Conservation (phyloP, 106 monocot genomes). For the Dendrobium chrysotoxum region DNA sequence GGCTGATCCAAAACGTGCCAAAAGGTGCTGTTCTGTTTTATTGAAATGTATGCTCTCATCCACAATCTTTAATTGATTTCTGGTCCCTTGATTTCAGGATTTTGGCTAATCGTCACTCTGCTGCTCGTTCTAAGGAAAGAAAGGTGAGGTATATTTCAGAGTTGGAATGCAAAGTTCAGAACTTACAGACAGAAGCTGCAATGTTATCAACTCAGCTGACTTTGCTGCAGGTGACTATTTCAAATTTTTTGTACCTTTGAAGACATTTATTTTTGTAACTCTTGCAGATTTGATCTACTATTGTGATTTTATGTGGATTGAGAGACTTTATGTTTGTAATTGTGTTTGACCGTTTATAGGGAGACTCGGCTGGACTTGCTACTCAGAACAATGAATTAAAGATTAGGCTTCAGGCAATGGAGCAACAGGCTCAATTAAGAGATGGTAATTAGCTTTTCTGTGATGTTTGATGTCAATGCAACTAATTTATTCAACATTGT, state of each 20-base stretch:
- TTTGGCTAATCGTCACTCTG: constrained; percentile 70
- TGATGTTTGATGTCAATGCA: no score
- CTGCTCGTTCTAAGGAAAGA: constrained; percentile 74
- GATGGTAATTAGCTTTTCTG: constrained; percentile 41
- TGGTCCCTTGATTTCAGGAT: constrained; percentile 33
- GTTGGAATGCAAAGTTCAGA: constrained; percentile 72
- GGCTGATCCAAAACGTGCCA: constrained; percentile 45
- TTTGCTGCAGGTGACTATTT: constrained; percentile 41
- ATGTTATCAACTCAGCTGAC: constrained; percentile 71
- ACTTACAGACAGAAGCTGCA: constrained; percentile 69
- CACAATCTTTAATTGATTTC: neutral
- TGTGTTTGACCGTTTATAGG: constrained; percentile 21
- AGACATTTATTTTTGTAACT: neutral
- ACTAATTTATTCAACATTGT: no score
- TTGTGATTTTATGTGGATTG: neutral
- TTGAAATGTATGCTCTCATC: neutral
- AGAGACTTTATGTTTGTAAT: neutral
- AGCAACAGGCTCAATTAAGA: constrained; percentile 76
- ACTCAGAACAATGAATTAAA: constrained; percentile 80
- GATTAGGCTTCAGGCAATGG: constrained; percentile 79
- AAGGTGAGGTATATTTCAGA: constrained; percentile 71
- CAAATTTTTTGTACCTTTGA: neutral
- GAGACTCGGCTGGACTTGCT: constrained; percentile 55
- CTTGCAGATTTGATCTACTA: neutral
- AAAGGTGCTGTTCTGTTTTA: constrained; percentile 25